A percentile compares a stretch with the other conserved stretches of the same genome.
Conservation (phyloP, 2,329 filamentous ascomycete species). For the Hymenoscyphus fraxineus region DNA sequence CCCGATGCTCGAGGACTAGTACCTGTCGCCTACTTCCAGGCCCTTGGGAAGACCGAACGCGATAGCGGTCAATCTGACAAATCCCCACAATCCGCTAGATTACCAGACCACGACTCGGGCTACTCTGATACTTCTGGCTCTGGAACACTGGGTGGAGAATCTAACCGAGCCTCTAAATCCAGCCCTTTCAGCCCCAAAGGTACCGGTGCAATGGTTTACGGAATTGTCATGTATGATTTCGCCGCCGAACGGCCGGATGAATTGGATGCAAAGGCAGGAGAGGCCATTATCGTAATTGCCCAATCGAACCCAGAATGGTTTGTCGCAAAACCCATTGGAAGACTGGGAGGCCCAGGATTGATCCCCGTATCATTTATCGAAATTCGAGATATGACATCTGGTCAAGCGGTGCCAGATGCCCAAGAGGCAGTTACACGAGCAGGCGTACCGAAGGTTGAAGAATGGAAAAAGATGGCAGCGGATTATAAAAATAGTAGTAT, state of each 20-base stretch:
- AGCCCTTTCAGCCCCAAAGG: slow-evolving; percentile 50
- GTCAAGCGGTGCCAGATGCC: slow-evolving; percentile 75
- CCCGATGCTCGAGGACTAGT: slow-evolving; percentile 86
- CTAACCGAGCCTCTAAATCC: slow-evolving; percentile 35
- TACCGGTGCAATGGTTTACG: slow-evolving; percentile 85
- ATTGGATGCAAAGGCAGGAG: slow-evolving; percentile 87
- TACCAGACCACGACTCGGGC: slow-evolving; percentile 83
- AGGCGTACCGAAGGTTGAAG: slow-evolving; percentile 90
- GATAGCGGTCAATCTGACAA: slow-evolving; percentile 66
- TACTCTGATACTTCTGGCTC: slow-evolving; percentile 60
- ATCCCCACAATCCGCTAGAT: slow-evolving; percentile 49
- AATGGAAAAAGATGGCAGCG: slow-evolving; percentile 99
- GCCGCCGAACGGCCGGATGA: slow-evolving; percentile 93
- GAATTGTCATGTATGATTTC: slow-evolving; percentile 96
- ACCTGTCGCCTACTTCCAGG: slow-evolving; percentile 90
- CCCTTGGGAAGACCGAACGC: slow-evolving; percentile 84
- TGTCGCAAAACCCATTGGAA: slow-evolving; percentile 96
- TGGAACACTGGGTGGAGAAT: slow-evolving; percentile 35
- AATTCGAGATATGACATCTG: slow-evolving; percentile 88
- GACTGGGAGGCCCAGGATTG: slow-evolving; percentile 89
- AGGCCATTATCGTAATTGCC: slow-evolving; percentile 96
- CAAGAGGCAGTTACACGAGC: slow-evolving; percentile 82
- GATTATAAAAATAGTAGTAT: slow-evolving; percentile 99
- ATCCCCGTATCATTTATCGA: slow-evolving; percentile 97
- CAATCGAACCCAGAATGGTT: slow-evolving; percentile 99